Percentiles rank a stretch among this genome's conserved stretches.
Evolutionary conservation across 1,284 basidiomycete genomes (phyloP).

Genomic region (Tilletia caries): DNA sequence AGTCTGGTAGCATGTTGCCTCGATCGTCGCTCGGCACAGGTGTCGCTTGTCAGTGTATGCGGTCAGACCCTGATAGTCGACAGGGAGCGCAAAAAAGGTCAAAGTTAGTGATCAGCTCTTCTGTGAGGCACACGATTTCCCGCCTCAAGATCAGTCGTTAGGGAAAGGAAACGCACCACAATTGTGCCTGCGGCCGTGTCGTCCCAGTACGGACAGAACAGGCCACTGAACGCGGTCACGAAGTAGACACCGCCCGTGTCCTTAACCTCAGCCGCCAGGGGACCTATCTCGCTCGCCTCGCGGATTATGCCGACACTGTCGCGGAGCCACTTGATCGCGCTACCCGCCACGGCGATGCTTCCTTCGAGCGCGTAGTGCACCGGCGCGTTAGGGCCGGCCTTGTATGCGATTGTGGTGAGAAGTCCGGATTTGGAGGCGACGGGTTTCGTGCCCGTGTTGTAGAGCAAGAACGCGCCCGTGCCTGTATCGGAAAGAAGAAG

Average conservation of each 20-base stretch:
- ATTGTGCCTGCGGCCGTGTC: conserved; percentile 76
- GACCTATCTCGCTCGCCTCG: conserved; percentile 78
- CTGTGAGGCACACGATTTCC: too few relatives aligned
- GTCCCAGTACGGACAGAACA: conserved; percentile 85
- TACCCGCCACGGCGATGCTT: conserved; percentile 89
- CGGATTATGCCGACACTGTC: conserved; percentile 83
- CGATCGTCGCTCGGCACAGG: conserved; percentile 80
- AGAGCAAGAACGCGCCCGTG: conserved; percentile 91
- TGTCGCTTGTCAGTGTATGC: conserved; percentile 90
- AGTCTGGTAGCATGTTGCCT: conserved; percentile 77
- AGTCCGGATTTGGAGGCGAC: conserved; percentile 81
- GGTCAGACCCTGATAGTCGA: conserved; percentile 60
- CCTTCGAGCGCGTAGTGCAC: conserved; percentile 93
- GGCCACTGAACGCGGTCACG: conserved; percentile 89
- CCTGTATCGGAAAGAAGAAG: conserved; percentile 58
- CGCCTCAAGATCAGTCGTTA: neutral
- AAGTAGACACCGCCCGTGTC: conserved; percentile 93
- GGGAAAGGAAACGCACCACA: conserved; percentile 58
- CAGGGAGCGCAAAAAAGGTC: conserved; percentile 15
- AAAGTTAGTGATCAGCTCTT: too few relatives aligned
- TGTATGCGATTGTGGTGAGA: conserved; percentile 90
- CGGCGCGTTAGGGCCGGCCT: conserved; percentile 72
- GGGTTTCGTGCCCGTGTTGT: conserved; percentile 83
- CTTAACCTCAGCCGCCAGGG: conserved; percentile 71
- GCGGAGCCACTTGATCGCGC: conserved; percentile 90